These are phyloP conservation scores for Lentinula aciculospora DNA, from an alignment of 768 basidiomycete species.

Conservation along the genomic window DNA sequence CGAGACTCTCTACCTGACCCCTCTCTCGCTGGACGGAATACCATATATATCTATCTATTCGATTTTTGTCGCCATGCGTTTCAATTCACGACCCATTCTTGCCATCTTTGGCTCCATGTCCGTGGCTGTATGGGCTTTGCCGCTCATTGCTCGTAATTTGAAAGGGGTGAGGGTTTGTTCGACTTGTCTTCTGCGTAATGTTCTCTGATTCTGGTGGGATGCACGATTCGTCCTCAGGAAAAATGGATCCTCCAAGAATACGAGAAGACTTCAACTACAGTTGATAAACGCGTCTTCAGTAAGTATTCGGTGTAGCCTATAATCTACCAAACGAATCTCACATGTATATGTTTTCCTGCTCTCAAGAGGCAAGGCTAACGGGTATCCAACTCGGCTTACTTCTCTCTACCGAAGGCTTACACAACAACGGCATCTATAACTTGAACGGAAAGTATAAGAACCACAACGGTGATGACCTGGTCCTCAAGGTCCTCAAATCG, in stretches of 20 bases:
- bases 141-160: background rate
- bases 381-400: background rate
- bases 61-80: background rate
- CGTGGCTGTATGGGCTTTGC: background rate
- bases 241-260: background rate
- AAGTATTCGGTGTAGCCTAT: background rate
- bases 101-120: background rate
- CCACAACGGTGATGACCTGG: background rate
- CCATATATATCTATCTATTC: background rate
- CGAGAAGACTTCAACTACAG: background rate
- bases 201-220: background rate
- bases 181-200: background rate
- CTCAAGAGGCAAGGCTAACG: background rate
- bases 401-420: background rate
- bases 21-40: background rate
- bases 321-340: background rate
- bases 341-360: background rate
- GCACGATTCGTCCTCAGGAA: background rate
- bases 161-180: background rate
- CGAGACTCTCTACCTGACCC: background rate
- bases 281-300: background rate
- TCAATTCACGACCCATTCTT: background rate
- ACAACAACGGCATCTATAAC: background rate
- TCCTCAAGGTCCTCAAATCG: background rate
- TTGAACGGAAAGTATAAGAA: background rate